Evolutionary conservation across 1,284 basidiomycete species (phyloP).

Genomic region (Trichosporon sp.): DNA sequence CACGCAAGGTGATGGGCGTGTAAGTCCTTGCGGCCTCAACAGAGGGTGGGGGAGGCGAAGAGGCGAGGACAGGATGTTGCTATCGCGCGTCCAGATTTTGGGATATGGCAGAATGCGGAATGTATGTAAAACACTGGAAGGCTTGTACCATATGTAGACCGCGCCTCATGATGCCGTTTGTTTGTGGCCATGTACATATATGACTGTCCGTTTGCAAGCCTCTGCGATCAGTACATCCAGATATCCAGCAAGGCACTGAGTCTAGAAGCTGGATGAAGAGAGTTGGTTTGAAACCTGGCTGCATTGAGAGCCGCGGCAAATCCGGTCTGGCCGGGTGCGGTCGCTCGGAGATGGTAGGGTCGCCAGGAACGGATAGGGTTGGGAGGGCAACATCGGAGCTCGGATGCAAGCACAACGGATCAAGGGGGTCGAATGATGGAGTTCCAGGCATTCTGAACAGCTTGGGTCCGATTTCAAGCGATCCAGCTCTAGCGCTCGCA

Average conservation of each 20-base stretch:
- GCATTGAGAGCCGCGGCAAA: not conserved
- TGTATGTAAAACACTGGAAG: not conserved
- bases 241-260: no score
- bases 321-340: not conserved
- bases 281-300: no score
- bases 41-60: not conserved
- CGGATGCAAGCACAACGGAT: not conserved
- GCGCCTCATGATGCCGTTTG: not conserved
- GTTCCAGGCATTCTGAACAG: no score
- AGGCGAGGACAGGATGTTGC: not conserved
- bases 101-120: not conserved
- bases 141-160: not conserved
- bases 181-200: not conserved
- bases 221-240: not conserved
- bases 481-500: no score
- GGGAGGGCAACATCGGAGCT: not conserved
- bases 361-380: not conserved
- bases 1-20: constrained; percentile 1
- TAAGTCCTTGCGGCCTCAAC: not conserved
- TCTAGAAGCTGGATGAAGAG: not conserved
- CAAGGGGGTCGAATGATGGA: not conserved
- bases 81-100: not conserved
- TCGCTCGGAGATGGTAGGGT: not conserved
- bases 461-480: no score
- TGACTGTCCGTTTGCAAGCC: not conserved